Base-by-base conservation (phyloP, 495 filamentous ascomycete genomes). In the Tetracladium marchalianum region DNA sequence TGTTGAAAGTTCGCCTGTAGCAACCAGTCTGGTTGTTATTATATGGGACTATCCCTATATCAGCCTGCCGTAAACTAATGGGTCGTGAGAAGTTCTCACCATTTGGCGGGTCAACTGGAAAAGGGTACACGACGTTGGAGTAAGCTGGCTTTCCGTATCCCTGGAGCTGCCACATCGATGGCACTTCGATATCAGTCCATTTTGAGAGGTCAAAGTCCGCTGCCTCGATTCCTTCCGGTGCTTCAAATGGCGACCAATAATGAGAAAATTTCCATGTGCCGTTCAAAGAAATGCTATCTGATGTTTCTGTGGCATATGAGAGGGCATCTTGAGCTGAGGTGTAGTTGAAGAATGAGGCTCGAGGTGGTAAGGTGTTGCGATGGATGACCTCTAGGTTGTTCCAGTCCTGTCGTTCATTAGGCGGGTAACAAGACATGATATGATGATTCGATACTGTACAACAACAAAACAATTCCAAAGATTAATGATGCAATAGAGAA, bases 101-200 rank as follows among this genome's bases (percentile, higher is more conserved):
- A 46, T 68, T 57, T 1, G 81, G 81, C 5, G 79, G 78, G 33
- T 58, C 55, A 5, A 76, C 68, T 1, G 80, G 80, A 41, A 81
- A 81, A 2, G 80, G 82, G 50, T 69, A 83, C 42, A 73, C 66
- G 43, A 77, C 58, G 49, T 85, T 86, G 11, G 78, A 83, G 43
- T 84, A 84, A 5, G 54, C 46, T 16, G 49, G 46, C 43, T 70
- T 70, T 11, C 78, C 79, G 48, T 76, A 77, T 35, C 79, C 79
- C 51, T 84, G 78, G 11, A 80, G 62, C 53, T 85, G 81, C 82
- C 81, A 85, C 70, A 82, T 80, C 8, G 77, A 75, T 0, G 80
- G 81, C 7, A 85, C 81, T 31, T 67, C 48, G 45, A 83, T 78
- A 35, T 66, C 52, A n/a, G 53, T 61, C 80, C 81, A 85, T 49